These are phyloP conservation scores for Pholiota microspora DNA, from an alignment of 768 basidiomycete genomes.

Conservation along the genomic window DNA sequence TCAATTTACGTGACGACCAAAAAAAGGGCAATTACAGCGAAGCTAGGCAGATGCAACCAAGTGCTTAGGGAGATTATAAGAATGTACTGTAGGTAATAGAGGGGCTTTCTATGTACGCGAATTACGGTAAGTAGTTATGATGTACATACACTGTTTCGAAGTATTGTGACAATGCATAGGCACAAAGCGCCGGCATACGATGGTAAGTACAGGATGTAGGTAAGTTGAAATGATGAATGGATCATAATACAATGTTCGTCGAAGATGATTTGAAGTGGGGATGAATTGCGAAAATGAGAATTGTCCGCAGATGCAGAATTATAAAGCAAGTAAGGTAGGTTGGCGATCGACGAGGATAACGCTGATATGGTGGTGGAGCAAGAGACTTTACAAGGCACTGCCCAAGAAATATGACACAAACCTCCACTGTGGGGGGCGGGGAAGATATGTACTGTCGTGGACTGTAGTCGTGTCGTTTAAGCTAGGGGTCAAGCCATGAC, in stretches of 20 bases:
- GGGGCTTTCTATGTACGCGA: background rate
- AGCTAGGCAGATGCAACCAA: background rate
- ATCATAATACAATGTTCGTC: conserved; percentile 6
- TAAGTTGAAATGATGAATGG: background rate
- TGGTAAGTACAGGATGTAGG: conserved; percentile 5
- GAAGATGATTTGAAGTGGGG: background rate
- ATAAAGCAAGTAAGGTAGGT: conserved; percentile 2
- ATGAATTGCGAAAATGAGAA: background rate
- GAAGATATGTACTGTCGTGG: background rate
- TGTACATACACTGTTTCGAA: conserved; percentile 16
- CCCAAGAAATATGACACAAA: conserved; percentile 8
- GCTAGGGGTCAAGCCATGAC: background rate
- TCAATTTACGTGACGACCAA: background rate
- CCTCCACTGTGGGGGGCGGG: conserved; percentile 1
- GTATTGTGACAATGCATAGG: conserved; percentile 6
- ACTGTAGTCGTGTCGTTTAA: background rate
- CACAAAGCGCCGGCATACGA: conserved; percentile 1
- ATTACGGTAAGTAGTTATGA: background rate
- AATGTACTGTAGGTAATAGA: background rate
- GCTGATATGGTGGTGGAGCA: conserved; percentile 1
- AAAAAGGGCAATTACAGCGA: background rate
- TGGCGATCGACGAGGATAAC: background rate
- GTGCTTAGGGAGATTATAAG: background rate
- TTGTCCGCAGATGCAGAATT: conserved; percentile 4
- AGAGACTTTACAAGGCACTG: conserved; percentile 16